Evolutionary conservation across 2,329 filamentous ascomycete species (phyloP), one percentile per base, ranked within the genome.

Genomic region (Pleurostoma richardsiae): DNA sequence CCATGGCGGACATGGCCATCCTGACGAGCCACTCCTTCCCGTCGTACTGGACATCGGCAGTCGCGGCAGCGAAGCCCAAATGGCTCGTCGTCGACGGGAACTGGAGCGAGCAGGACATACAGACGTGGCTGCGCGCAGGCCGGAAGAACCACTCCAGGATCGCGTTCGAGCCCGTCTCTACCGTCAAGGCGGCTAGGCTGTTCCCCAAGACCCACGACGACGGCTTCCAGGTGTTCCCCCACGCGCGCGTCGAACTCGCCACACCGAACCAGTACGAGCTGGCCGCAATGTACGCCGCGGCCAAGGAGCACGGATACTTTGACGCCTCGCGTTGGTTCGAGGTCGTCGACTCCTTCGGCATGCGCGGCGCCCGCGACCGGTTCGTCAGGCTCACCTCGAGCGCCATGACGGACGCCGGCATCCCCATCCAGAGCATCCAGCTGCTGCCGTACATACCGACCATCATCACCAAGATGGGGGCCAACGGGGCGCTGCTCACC

Each of bases 1-100:
- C 90, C 41, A 95, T 96, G 89, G 91, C 92, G 4, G 94, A 97
- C 61, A 96, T 97, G 90, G 80, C 76, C 46, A 92, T 96, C 56
- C 80, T 96, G 42, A 77, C 82, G n/a, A 60, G 68, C 11, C 69
- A 77, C 50, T 71, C 73, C 1, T 76, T 79, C 51, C 65, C 74
- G 0, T 62, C 72, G 6, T 69, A 77, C 53, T 90, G 85, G 83
- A 74, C 76, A 43, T 74, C 80, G 1, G 70, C 80, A 29, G 68
- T 90, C 6, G 64, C 69, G 10, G 65, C 70, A 3, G 70, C 76
- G 10, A 74, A 71, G 55, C 88, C 84, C n/a, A 80, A 79, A 52
- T 94, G 88, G 82, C 73, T 94, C 29, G 83, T 95, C 5, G 75
- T 95, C 6, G 94, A 99, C 61, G 90, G 81, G 11, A 97, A 97